Evolutionary conservation across 495 filamentous ascomycete genomes (phyloP).

Genomic region (Choiromyces venosus): DNA sequence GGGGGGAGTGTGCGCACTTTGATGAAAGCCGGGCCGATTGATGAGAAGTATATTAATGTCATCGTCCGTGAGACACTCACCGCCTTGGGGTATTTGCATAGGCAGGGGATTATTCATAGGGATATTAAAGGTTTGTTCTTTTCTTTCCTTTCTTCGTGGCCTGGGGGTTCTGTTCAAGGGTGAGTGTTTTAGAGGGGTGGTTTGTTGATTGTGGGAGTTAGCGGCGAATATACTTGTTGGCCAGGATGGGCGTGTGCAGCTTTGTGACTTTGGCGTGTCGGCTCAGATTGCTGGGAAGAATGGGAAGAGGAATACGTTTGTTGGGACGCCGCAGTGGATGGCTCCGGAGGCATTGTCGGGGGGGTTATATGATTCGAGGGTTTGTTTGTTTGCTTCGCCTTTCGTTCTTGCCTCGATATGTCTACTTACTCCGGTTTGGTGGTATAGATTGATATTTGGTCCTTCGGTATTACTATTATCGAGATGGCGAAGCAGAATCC

Average conservation of each 20-base stretch:
- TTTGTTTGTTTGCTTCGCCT: slow-evolving; percentile 6
- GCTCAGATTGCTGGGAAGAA: slow-evolving; percentile 74
- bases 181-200: background rate
- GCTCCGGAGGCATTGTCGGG: slow-evolving; percentile 74
- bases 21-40: slow-evolving; percentile 64
- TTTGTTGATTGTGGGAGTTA: slow-evolving; percentile 34
- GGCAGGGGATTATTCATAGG: slow-evolving; percentile 87
- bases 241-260: slow-evolving; percentile 77
- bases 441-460: slow-evolving; percentile 82
- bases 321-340: slow-evolving; percentile 97
- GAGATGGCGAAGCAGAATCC: slow-evolving; percentile 89
- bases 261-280: slow-evolving; percentile 95
- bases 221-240: slow-evolving; percentile 86
- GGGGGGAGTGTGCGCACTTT: slow-evolving; percentile 92
- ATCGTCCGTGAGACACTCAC: slow-evolving; percentile 83
- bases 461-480: slow-evolving; percentile 81
- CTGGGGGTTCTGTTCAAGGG: background rate
- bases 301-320: slow-evolving; percentile 85
- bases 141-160: background rate
- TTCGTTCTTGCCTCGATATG: background rate
- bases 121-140: slow-evolving; percentile 74
- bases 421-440: background rate
- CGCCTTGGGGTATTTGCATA: slow-evolving; percentile 79
- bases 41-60: slow-evolving; percentile 84
- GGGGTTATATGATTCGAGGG: slow-evolving; percentile 54